Conservation (phyloP, 345 rosid species). For the Salix exigua region DNA sequence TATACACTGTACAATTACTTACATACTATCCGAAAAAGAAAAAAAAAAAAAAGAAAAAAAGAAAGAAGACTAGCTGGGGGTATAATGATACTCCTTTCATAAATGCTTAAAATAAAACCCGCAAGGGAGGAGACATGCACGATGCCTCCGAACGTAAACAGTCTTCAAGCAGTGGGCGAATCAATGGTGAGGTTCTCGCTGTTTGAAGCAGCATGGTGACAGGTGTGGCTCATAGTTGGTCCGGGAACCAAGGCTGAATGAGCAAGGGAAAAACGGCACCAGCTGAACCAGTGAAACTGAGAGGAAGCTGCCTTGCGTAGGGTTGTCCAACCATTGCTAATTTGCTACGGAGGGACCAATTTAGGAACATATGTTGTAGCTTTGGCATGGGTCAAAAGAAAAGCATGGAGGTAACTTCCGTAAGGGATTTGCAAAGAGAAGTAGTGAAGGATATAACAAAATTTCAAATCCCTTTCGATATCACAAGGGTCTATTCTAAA, state of each 20-base stretch:
- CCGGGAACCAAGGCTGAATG: neutral
- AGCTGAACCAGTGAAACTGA: too few species aligned
- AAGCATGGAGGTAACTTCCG: neutral
- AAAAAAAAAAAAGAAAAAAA: too few species aligned
- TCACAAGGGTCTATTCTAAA: neutral
- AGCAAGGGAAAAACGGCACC: neutral
- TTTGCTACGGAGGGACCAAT: neutral
- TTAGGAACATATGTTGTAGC: neutral
- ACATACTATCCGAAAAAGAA: too few species aligned
- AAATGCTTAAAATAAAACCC: neutral
- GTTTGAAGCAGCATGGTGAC: neutral
- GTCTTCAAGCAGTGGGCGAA: neutral
- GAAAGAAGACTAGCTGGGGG: accelerated
- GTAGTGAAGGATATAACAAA: neutral
- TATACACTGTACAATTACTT: too few species aligned
- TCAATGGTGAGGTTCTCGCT: neutral
- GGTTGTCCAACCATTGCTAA: neutral
- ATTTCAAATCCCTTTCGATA: neutral
- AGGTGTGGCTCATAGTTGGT: neutral
- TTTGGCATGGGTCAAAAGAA: neutral
- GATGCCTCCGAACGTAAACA: neutral
- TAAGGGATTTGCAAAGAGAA: neutral
- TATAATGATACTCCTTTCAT: too few species aligned
- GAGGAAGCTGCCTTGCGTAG: neutral
- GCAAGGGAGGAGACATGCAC: neutral